Percentiles rank a stretch among this genome's conserved stretches.
Conservation (phyloP, 805 yeast species). For the Candida rishiriensis region DNA sequence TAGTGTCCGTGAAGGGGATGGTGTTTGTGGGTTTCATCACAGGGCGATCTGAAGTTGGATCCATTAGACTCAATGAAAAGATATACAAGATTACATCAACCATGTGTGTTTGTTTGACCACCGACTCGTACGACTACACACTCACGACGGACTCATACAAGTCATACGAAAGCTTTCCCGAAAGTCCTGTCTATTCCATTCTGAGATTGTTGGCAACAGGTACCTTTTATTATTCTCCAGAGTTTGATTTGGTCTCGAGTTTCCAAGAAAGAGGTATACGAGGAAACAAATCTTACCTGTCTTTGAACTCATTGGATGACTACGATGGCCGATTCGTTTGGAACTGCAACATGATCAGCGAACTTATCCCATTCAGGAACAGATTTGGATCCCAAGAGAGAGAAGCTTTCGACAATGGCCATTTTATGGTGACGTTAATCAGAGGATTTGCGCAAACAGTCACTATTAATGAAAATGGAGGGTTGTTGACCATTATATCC, state of each 20-base stretch:
- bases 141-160: slow-evolving; percentile 13
- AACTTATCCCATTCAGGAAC: slow-evolving; percentile 42
- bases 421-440: slow-evolving; percentile 43
- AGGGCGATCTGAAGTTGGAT: slow-evolving; percentile 50
- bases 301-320: slow-evolving; percentile 31
- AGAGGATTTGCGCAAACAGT: slow-evolving; percentile 47
- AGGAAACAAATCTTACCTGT: slow-evolving; percentile 16
- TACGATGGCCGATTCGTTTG: slow-evolving; percentile 45
- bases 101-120: slow-evolving; percentile 60
- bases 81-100: slow-evolving; percentile 54
- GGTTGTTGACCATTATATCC: slow-evolving; percentile 44
- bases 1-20: slow-evolving; percentile 48
- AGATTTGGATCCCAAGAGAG: slow-evolving; percentile 39
- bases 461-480: slow-evolving; percentile 30
- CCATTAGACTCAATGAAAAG: slow-evolving; percentile 50
- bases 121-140: slow-evolving; percentile 46
- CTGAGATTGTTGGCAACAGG: slow-evolving; percentile 42
- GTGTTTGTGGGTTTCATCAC: slow-evolving; percentile 58
- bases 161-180: slow-evolving; percentile 18
- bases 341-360: slow-evolving; percentile 45
- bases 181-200: slow-evolving; percentile 41
- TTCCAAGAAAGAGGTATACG: slow-evolving; percentile 40
- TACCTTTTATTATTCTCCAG: slow-evolving; percentile 43
- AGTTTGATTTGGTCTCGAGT: slow-evolving; percentile 42
- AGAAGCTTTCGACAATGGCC: slow-evolving; percentile 38